Evolutionary conservation across 176 grass and related monocot genomes (phyloP), one percentile per base, ranked within the genome.

Genomic region (Zizania latifolia): DNA sequence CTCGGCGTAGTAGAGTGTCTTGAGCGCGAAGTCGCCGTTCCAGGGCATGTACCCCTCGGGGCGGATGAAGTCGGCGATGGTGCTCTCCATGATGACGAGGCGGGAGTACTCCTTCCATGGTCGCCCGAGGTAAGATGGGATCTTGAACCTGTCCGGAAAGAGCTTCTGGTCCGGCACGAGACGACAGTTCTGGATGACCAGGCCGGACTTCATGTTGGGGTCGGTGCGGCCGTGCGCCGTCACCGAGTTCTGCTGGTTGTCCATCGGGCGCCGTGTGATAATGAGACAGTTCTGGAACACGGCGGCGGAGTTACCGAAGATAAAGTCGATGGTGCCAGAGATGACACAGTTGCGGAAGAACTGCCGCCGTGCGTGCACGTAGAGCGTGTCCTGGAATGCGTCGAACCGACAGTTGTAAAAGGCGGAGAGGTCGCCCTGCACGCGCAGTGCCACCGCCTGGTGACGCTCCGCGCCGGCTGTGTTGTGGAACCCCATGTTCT

Each of bases 401-500:
- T 96, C 92, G 61, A 96, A 84, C n/a, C 89, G 79, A 80, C 86
- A 92, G 54, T 84, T 89, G 83, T 53, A 87, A 72, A 96, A 89
- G 11, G 86, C 89, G 29, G 57, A 65, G 0, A 82, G 51, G 72
- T 96, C 92, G 15, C 86, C 92, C 58, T 83, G 70, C 34, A 86
- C 82, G 0, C 92, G 83, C 17, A 92, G 83, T 15, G 92, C 92
- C 70, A 96, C 92, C 5, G 92, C 89, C 80, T 96, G 92, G 81
- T 96, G 92, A 40, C 34, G 19, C 69, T 76, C 86, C 2, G 92
- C 79, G 24, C 92, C 92, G 8, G 92, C 92, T 17, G 92, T 96
- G 89, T 96, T 96, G 83, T 87, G 83, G 84, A 96, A 96, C 2
- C 92, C 92, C 92, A 96, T 96, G 77, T 86, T 81, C 92, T 96